Conservation (phyloP, 352 stramenopile genomes). For the Pythium aquatile region DNA sequence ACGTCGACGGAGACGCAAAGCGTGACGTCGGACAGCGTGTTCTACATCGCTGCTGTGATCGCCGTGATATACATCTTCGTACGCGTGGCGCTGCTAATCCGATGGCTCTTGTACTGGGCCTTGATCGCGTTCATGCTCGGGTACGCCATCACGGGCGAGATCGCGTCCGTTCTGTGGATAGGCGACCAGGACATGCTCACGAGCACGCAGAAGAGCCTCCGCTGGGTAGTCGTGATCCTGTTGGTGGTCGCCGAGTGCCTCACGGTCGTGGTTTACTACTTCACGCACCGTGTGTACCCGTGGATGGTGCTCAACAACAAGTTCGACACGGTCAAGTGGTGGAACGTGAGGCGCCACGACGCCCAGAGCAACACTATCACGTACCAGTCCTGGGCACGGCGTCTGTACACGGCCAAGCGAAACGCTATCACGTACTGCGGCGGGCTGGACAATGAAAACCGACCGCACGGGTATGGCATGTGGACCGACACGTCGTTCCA, state of each 20-base stretch:
- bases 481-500: constrained; percentile 67
- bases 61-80: constrained; percentile 66
- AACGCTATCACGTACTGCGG: constrained; percentile 51
- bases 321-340: constrained; percentile 39
- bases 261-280: constrained; percentile 43
- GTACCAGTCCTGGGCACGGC: constrained; percentile 23
- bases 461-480: constrained; percentile 54
- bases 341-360: constrained; percentile 25
- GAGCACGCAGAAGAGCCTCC: constrained; percentile 26
- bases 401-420: constrained; percentile 31
- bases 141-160: constrained; percentile 44
- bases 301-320: constrained; percentile 38
- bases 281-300: constrained; percentile 55
- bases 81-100: constrained; percentile 68
- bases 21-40: constrained; percentile 43
- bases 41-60: constrained; percentile 46
- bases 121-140: constrained; percentile 62
- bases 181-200: constrained; percentile 31
- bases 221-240: constrained; percentile 27
- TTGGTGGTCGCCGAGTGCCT: constrained; percentile 42
- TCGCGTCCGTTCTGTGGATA: constrained; percentile 37
- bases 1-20: constrained; percentile 13
- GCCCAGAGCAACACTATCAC: constrained; percentile 27
- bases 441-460: constrained; percentile 36
- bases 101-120: constrained; percentile 85